A percentile compares a stretch with the other conserved stretches of the same genome.
Evolutionary conservation across 1,284 basidiomycete genomes (phyloP).

Genomic region (Rhizoctonia solani): DNA sequence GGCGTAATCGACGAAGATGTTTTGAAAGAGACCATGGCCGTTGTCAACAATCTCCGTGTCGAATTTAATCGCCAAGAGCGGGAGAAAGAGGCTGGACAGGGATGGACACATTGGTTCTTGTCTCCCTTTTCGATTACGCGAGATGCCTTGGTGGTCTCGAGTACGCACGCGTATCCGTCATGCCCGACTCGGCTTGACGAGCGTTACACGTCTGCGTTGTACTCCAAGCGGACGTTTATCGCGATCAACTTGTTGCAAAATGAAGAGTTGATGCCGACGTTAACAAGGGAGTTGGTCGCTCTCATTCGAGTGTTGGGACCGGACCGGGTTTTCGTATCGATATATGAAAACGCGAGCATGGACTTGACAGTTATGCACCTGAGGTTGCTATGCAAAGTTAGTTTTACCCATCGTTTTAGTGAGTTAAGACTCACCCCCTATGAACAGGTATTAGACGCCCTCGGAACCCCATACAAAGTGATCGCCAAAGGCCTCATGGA

Average conservation of each 20-base stretch:
- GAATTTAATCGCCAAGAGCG: conserved; percentile 22
- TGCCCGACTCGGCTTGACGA: not conserved
- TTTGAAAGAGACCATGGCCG: not conserved
- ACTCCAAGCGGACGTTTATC: conserved; percentile 10
- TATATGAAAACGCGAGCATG: conserved; percentile 44
- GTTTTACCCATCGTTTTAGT: not conserved
- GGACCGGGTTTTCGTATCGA: conserved; percentile 40
- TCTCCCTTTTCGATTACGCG: not conserved
- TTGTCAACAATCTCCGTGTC: not conserved
- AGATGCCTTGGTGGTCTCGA: not conserved
- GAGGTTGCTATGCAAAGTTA: conserved; percentile 22
- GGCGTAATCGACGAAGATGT: not conserved
- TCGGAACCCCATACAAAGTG: conserved; percentile 40
- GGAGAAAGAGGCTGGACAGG: not conserved
- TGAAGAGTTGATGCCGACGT: conserved; percentile 41
- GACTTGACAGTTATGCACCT: conserved; percentile 40
- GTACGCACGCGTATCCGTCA: not conserved
- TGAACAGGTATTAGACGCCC: conserved; percentile 36
- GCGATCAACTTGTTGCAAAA: conserved; percentile 33
- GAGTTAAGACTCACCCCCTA: not conserved
- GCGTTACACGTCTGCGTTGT: not conserved
- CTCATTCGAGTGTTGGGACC: conserved; percentile 40
- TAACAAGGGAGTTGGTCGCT: conserved; percentile 40
- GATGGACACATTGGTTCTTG: not conserved
- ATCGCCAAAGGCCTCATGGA: conserved; percentile 10